Percentiles rank a stretch among this genome's conserved stretches.
Evolutionary conservation across 305 asterid genomes (phyloP).

Genomic region (Fraxinus velutina): DNA sequence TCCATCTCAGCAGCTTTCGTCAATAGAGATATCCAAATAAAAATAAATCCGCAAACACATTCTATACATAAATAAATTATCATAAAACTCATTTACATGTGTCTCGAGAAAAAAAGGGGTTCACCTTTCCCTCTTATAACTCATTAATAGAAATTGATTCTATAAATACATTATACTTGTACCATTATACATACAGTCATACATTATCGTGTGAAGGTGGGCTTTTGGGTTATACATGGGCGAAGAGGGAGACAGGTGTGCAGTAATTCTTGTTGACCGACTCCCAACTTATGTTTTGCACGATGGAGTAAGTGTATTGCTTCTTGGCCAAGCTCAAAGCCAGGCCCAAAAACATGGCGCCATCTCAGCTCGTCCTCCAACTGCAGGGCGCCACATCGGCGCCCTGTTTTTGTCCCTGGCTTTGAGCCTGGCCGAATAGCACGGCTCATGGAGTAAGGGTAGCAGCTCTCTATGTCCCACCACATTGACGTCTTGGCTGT

Average conservation of each 20-base stretch:
- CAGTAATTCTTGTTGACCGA: constrained; percentile 70
- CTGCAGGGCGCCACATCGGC: no score
- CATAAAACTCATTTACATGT: neutral
- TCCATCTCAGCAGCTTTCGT: neutral
- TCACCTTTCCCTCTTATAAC: no score
- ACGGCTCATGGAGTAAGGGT: constrained; percentile 44
- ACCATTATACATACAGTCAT: neutral
- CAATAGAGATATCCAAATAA: neutral
- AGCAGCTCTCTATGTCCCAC: constrained; percentile 99
- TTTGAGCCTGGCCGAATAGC: no score
- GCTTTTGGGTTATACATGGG: constrained; percentile 40
- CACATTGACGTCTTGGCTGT: constrained; percentile 83
- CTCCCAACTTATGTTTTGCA: constrained; percentile 85
- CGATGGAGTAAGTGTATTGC: constrained; percentile 29
- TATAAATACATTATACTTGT: neutral
- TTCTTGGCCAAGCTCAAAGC: no score
- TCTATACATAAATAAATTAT: neutral
- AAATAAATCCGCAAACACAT: neutral
- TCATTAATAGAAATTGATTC: no score
- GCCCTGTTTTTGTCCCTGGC: no score
- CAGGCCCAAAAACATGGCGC: no score
- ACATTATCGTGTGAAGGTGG: neutral
- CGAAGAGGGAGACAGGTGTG: constrained; percentile 53
- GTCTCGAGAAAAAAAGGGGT: no score
- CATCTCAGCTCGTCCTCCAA: no score